These are phyloP conservation scores for Starmerella bacillaris DNA, from an alignment of 805 yeast species.

Conservation along the genomic window DNA sequence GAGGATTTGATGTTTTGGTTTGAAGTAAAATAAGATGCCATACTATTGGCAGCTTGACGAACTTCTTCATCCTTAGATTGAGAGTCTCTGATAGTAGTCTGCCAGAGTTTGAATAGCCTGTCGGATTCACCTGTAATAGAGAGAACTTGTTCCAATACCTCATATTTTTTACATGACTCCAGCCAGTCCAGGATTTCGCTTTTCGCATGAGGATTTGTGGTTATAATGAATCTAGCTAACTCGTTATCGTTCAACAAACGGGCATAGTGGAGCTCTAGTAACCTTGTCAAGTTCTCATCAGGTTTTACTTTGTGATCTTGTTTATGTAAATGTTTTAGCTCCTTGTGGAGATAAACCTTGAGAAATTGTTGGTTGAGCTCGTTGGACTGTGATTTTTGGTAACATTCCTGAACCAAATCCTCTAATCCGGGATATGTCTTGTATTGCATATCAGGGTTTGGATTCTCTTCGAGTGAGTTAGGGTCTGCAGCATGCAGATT, in stretches of 20 bases:
- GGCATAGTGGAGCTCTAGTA: slow-evolving; percentile 7
- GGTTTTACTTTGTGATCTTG: no score
- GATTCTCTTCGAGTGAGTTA: no score
- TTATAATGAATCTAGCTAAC: slow-evolving; percentile 9
- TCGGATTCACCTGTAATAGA: slow-evolving; percentile 1
- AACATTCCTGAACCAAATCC: slow-evolving; percentile 6
- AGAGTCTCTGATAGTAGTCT: slow-evolving; percentile 3
- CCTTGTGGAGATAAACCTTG: slow-evolving; percentile 4
- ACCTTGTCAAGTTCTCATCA: no score
- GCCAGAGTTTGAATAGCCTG: slow-evolving; percentile 17
- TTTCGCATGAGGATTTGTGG: slow-evolving; percentile 4
- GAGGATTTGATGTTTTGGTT: neutral
- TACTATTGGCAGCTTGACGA: slow-evolving; percentile 15
- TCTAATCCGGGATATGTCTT: slow-evolving; percentile 22
- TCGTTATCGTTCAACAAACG: slow-evolving; percentile 3
- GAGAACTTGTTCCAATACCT: slow-evolving; percentile 12
- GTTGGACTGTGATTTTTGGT: neutral
- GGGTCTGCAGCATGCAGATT: slow-evolving; percentile 12
- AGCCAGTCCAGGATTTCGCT: slow-evolving; percentile 5
- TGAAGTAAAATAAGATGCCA: neutral
- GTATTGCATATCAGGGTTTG: slow-evolving; percentile 1
- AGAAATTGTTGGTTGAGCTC: slow-evolving; percentile 3
- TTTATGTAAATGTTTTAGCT: slow-evolving; percentile 1
- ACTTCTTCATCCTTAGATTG: slow-evolving; percentile 8
- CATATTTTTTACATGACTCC: slow-evolving; percentile 3